Base-by-base conservation (phyloP, 768 basidiomycete genomes). In the Collybiopsis confluens region DNA sequence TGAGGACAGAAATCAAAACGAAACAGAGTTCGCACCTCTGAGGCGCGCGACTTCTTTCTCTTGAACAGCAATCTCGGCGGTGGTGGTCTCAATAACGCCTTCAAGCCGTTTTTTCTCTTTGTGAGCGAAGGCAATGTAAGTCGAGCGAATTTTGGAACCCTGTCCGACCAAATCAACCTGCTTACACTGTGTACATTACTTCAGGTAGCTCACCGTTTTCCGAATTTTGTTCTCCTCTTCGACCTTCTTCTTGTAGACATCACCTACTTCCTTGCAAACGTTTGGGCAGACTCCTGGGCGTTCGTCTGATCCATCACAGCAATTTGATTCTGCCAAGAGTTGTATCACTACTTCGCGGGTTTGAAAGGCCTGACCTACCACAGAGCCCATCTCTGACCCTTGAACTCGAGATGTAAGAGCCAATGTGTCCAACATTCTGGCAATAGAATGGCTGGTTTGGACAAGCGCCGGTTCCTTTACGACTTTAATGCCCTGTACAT, bases 231-330 rank as follows among this genome's bases (percentile, higher is more conserved):
- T 73, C 62, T 89, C 86, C n/a, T 81, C 89, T 37, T 87, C 88
- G 27, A 73, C 70, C 64, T 82, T 78, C 68, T 80, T 81, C 59
- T 84, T 74, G 68, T 90, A 82, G 28, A 62, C 81, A 54, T 82
- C 80, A 1, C 94, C 93, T 41, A 90, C 76, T 63, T 87, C 82
- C 44, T 77, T 75, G 66, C 97, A 99, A 2, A 70, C 71, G 66
- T 97, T 85, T 33, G 77, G 69, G 67, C 97, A 99, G 15, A 87
- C 75, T 16, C 92, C 92, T 9, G 80, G 68, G 23, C 74, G 78
- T 70, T 99, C 97, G 68, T 99, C 96, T 0, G 93, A 92, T 11
- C 96, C 96, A 61, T 99, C 96, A 63, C 96, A 99, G 62, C 96
- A 99, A 64, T 92, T 82, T 1, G 80, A 77, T 66, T 99, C 96